Evolutionary conservation across 768 basidiomycete genomes (phyloP), one percentile per base, ranked within the genome.

Genomic region (Cystoderma amianthinum): DNA sequence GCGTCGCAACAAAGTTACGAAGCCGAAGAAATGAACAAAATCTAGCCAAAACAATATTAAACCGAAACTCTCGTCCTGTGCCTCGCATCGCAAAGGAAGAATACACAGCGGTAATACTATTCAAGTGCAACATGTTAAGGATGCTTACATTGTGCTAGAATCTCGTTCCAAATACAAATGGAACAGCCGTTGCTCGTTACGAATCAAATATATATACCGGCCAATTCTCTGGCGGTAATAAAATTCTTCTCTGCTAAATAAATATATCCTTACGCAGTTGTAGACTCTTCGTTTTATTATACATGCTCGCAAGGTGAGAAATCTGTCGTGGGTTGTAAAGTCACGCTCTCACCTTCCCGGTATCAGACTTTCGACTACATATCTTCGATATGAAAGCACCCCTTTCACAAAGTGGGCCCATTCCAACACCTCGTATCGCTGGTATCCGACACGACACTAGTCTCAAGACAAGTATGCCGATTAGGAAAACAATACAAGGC

Each of bases 241-340:
- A n/a, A 39, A 18, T 33, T 30, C 34, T n/a, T n/a, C n/a, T n/a
- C 35, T 24, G 24, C 39, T 15, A 10, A 15, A 17, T 5, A 45
- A 38, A 22, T 7, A 30, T 33, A 54, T 39, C 45, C 37, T 43
- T 38, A 37, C 30, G 18, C 39, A 4, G 36, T 36, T 16, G 9
- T 36, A 87, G 90, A 92, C 55, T 85, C 89, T 0, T 81, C 85
- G 0, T 94, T 96, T 59, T 97, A 88, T 58, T 97, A 96, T 58
- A 92, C 93, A 3, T 95, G 93, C 51, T 80, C 78, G 34, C 83
- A 87, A 74, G 86, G 85, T 85, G 43, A 40, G 55, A n/a, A n/a
- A n/a, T n/a, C n/a, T n/a, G n/a, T n/a, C n/a, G n/a, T n/a, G n/a
- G n/a, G n/a, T 43, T 9, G n/a, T 9, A 23, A 20, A 30, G 16